Percentiles rank a stretch among this genome's conserved stretches.
These are phyloP conservation scores for Hymenochaete sp. DNA, from an alignment of 1,284 basidiomycete genomes.

Conservation along the genomic window DNA sequence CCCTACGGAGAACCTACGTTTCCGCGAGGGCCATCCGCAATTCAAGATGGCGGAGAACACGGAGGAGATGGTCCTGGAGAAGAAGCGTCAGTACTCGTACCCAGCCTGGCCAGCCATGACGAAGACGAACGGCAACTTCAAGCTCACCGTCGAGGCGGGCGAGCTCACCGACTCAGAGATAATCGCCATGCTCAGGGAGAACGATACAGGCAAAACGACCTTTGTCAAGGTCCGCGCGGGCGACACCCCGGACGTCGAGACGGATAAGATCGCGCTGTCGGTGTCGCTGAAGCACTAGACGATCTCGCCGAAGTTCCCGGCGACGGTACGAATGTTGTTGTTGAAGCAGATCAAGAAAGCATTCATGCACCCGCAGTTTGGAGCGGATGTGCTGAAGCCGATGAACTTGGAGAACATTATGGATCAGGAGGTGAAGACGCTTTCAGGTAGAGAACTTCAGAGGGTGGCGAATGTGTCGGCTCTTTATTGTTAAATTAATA, in stretches of 20 bases:
- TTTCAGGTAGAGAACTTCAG: conserved; percentile 95
- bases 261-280: conserved; percentile 68
- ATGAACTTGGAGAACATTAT: conserved; percentile 90
- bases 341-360: conserved; percentile 89
- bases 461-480: conserved; percentile 91
- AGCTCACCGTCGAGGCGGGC: conserved; percentile 81
- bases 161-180: conserved; percentile 95
- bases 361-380: conserved; percentile 97
- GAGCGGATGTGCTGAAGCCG: conserved; percentile 92
- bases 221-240: conserved; percentile 90
- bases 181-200: conserved; percentile 95
- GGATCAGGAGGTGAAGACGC: conserved; percentile 93
- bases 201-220: conserved; percentile 96
- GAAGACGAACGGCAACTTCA: conserved; percentile 90
- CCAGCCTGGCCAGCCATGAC: conserved; percentile 94
- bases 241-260: conserved; percentile 76
- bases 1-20: conserved; percentile 96
- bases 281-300: conserved; percentile 96
- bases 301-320: conserved; percentile 92
- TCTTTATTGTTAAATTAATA: no score
- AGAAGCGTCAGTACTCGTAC: conserved; percentile 82
- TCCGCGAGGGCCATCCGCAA: conserved; percentile 86
- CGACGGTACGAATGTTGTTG: conserved; percentile 86
- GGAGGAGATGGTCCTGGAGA: conserved; percentile 78
- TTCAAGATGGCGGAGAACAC: conserved; percentile 96